These are phyloP conservation scores for Septoria petroselini DNA, from an alignment of 2,329 filamentous ascomycete genomes.

Conservation along the genomic window DNA sequence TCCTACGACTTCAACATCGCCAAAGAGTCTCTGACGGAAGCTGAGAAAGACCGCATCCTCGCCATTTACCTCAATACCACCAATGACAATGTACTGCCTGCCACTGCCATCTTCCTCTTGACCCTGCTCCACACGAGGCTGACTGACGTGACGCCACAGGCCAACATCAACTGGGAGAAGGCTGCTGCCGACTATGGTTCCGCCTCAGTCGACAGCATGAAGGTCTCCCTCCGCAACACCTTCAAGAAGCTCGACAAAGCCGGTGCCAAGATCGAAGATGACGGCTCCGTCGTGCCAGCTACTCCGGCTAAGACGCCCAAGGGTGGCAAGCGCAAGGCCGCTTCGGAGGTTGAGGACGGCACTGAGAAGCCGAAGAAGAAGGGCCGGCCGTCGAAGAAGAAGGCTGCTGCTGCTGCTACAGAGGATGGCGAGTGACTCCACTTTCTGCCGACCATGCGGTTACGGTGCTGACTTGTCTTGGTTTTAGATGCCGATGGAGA, in stretches of 20 bases:
- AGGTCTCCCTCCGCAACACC: constrained; percentile 20
- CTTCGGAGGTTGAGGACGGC: background rate
- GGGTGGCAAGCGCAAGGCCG: constrained; percentile 35
- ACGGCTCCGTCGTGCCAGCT: background rate
- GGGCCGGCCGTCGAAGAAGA: constrained; percentile 40
- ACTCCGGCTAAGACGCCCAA: constrained; percentile 3
- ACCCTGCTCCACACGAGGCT: constrained; percentile 1
- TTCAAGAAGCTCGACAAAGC: constrained; percentile 34
- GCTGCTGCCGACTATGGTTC: constrained; percentile 31
- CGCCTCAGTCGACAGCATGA: constrained; percentile 31
- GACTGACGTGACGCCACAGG: constrained; percentile 17
- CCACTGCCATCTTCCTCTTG: background rate
- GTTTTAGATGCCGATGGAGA: background rate
- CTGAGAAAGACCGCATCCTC: constrained; percentile 35
- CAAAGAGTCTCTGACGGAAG: constrained; percentile 27
- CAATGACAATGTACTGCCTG: constrained; percentile 21
- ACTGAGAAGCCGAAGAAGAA: constrained; percentile 25
- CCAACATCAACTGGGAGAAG: constrained; percentile 33
- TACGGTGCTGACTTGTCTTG: no score
- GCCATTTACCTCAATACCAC: constrained; percentile 29
- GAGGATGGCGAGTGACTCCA: background rate
- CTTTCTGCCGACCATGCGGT: background rate
- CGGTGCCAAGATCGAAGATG: constrained; percentile 22
- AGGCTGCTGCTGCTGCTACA: background rate
- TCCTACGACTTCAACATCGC: constrained; percentile 31